Evolutionary conservation across 805 yeast species (phyloP), one percentile per base, ranked within the genome.

Genomic region (Barnettozyma californica): DNA sequence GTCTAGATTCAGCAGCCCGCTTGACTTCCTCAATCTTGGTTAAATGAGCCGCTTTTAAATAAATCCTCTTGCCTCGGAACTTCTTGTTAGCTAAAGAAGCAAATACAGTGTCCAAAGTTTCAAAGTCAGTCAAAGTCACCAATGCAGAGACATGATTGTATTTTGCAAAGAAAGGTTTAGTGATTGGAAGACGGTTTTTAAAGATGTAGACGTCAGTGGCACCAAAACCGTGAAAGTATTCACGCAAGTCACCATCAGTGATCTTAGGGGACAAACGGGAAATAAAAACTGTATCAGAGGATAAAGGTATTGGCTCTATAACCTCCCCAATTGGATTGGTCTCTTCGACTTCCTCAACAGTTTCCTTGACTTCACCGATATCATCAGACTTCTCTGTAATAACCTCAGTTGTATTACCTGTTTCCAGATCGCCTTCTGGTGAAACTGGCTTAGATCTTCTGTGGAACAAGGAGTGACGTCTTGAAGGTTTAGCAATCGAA

Each of bases 131-230:
- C 49, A 76, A 65, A 43, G 72, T 76, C 44, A 72, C 76, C 66
- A 75, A 73, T 45, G 87, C 88, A 45, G 76, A 73, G 13, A 73
- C 72, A 45, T 64, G 56, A 40, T 67, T 67, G 42, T 67, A 69
- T 21, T 44, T 43, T 27, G 64, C 51, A 70, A 63, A 46, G 56
- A 58, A 37, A 59, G 56, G 47, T 52, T 53, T 44, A 40, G 42
- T 29, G 55, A 51, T 43, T 54, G 57, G 36, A 59, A 55, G 23
- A 41, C 66, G 67, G 36, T 69, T 69, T 56, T 70, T 74, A 57
- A 71, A 75, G 39, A 79, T 68, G 60, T 71, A 74, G 36, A 78
- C 70, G 39, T 72, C 77, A 33, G 67, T 66, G 10, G 83, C 80
- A 11, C 61, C 60, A 59, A 64, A 79, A 0, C 66, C 75, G 19